Evolutionary conservation across 176 grass and related monocot species (phyloP), one percentile per base, ranked within the genome.

Genomic region (Aegilops bicornis): DNA sequence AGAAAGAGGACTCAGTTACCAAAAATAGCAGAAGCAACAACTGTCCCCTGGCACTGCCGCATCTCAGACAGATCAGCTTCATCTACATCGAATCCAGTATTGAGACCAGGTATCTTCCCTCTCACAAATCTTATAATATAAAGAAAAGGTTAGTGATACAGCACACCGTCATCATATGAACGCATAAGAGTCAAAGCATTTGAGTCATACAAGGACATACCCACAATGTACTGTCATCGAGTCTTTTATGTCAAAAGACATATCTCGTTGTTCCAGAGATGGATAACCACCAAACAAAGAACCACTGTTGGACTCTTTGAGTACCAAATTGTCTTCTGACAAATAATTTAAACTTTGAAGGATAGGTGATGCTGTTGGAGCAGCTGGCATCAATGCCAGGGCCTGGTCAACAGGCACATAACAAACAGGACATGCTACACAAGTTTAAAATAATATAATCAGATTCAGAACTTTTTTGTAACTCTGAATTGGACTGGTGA

Each of bases 1-100:
- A 62, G 59, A 74, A 80, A 64, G 52, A 47, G 22, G 30, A 37
- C 37, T 30, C 66, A 61, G 30, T 86, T 99, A 99, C 97, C 97
- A 84, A 99, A 99, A 93, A 99, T 96, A 90, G 94, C 94, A 79
- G 97, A 99, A 80, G 97, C 94, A 52, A 99, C 94, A 66, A 99
- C 89, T 14, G 82, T 89, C 42, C 92, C 84, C 42, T 77, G 82
- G 68, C 97, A 99, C 68, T 89, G 83, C 87, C 82, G 89, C 97
- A 99, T 99, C 60, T 95, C 90, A 91, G 73, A 86, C 79, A 93
- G 90, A 93, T 99, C 94, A 91, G 87, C 65, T 79, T 96, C 88
- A 87, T 99, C 89, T 79, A 99, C 94, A 79, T 99, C 90, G 27
- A 99, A 99, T 16, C 97, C 97, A 78, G 90, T 97, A 89, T 77